phyloP scores from a whole-genome alignment of 2,329 filamentous ascomycete genomes.

The Tolypocladium album region DNA sequence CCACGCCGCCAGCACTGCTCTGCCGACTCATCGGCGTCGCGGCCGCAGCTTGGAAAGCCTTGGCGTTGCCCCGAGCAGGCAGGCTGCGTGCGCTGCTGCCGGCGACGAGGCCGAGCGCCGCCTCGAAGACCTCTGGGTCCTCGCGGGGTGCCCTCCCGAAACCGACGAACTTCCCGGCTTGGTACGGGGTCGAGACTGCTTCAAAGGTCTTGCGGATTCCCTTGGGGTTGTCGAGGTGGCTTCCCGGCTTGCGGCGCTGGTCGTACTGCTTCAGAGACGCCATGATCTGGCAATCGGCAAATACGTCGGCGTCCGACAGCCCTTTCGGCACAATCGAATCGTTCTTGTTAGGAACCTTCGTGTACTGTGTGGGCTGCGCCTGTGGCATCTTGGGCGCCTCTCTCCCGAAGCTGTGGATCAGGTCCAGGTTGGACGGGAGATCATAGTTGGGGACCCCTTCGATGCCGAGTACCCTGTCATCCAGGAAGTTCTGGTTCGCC shows the following conservation, averaged over 20 bases:
- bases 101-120: constrained; percentile 36
- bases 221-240: constrained; percentile 43
- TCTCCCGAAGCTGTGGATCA: constrained; percentile 41
- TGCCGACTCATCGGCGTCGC: constrained; percentile 44
- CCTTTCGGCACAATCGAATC: constrained; percentile 46
- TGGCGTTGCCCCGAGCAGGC: constrained; percentile 15
- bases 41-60: constrained; percentile 10
- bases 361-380: constrained; percentile 45
- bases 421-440: constrained; percentile 46
- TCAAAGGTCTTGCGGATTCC: constrained; percentile 46
- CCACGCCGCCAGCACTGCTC: constrained; percentile 42
- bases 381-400: constrained; percentile 42
- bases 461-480: constrained; percentile 47
- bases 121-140: constrained; percentile 36
- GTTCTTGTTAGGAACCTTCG: constrained; percentile 43
- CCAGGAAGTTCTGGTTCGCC: constrained; percentile 41
- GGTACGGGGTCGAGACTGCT: constrained; percentile 37
- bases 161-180: constrained; percentile 36
- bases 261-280: constrained; percentile 47
- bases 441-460: constrained; percentile 51
- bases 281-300: constrained; percentile 47
- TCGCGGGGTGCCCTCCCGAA: constrained; percentile 33
- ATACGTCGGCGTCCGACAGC: constrained; percentile 39
- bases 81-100: constrained; percentile 33
- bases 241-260: constrained; percentile 38